Conservation (phyloP, 2,329 filamentous ascomycete species). For the Trichoderma simmonsii region DNA sequence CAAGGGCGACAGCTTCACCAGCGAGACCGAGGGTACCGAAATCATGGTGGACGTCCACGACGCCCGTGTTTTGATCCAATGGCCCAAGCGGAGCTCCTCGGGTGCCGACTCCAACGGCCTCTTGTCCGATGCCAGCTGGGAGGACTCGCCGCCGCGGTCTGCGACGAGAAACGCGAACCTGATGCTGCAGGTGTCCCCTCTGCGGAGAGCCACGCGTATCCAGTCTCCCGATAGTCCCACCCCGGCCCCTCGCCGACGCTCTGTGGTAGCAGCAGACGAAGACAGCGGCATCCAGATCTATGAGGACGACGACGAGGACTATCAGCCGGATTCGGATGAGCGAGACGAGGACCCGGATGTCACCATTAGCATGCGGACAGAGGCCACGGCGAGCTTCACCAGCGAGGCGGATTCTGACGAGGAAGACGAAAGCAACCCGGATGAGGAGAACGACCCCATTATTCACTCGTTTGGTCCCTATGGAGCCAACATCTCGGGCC, state of each 20-base stretch:
- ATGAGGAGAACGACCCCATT: conserved; percentile 93
- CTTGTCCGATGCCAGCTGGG: conserved; percentile 69
- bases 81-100: conserved; percentile 61
- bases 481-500: conserved; percentile 78
- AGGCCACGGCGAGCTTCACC: conserved; percentile 51
- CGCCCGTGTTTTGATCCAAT: conserved; percentile 81
- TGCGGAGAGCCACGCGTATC: conserved; percentile 57
- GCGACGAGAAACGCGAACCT: conserved; percentile 25
- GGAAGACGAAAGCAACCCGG: conserved; percentile 66
- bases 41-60: conserved; percentile 97
- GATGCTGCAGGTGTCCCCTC: conserved; percentile 59
- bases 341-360: conserved; percentile 25
- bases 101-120: conserved; percentile 43
- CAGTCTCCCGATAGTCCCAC: conserved; percentile 72
- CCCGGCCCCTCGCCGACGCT: conserved; percentile 47
- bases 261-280: conserved; percentile 40
- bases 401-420: conserved; percentile 54
- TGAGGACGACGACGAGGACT: conserved; percentile 53
- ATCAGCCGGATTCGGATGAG: conserved; percentile 34
- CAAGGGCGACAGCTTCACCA: conserved; percentile 87
- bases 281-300: conserved; percentile 63
- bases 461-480: conserved; percentile 90
- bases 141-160: conserved; percentile 53
- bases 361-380: conserved; percentile 48
- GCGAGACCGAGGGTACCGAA: conserved; percentile 80